A percentile compares a stretch with the other conserved stretches of the same genome.
Evolutionary conservation across 176 grass and related monocot genomes (phyloP).

Genomic region (Aegilops tauschii): DNA sequence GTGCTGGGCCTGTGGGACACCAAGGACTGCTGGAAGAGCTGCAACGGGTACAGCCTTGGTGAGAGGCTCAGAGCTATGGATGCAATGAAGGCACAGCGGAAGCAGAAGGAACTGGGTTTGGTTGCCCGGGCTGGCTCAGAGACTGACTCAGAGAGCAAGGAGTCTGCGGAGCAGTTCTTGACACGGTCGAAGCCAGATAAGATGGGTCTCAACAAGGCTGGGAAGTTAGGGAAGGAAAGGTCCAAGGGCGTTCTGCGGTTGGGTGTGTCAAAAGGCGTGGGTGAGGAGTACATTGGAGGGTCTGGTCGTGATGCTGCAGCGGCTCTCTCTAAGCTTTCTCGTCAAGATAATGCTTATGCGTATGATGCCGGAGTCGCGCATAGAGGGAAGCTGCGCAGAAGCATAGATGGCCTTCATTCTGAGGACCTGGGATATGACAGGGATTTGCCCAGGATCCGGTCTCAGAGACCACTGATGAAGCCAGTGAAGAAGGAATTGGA

Average conservation of each 20-base stretch:
- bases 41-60: conserved; percentile 44
- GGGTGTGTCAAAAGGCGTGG: conserved; percentile 27
- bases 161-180: conserved; percentile 39
- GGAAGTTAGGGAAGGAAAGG: conserved; percentile 42
- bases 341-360: conserved; percentile 14
- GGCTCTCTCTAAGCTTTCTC: conserved; percentile 15
- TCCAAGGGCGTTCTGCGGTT: conserved; percentile 52
- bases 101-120: conserved; percentile 30
- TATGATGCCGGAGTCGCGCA: conserved; percentile 31
- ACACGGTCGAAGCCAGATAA: conserved; percentile 31
- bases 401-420: not conserved
- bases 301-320: not conserved
- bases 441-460: conserved; percentile 24
- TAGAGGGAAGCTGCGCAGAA: conserved; percentile 39
- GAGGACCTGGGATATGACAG: conserved; percentile 39
- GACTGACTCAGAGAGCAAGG: conserved; percentile 55
- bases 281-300: conserved; percentile 25
- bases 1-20: conserved; percentile 51
- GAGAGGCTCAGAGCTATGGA: conserved; percentile 64
- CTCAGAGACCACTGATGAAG: conserved; percentile 39
- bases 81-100: conserved; percentile 30
- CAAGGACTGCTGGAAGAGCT: conserved; percentile 77
- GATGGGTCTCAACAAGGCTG: conserved; percentile 28
- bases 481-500: conserved; percentile 57
- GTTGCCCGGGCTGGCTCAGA: not conserved